A percentile compares a stretch with the other conserved stretches of the same genome.
Conservation (phyloP, 805 yeast genomes). For the Myxozyma neotropica region DNA sequence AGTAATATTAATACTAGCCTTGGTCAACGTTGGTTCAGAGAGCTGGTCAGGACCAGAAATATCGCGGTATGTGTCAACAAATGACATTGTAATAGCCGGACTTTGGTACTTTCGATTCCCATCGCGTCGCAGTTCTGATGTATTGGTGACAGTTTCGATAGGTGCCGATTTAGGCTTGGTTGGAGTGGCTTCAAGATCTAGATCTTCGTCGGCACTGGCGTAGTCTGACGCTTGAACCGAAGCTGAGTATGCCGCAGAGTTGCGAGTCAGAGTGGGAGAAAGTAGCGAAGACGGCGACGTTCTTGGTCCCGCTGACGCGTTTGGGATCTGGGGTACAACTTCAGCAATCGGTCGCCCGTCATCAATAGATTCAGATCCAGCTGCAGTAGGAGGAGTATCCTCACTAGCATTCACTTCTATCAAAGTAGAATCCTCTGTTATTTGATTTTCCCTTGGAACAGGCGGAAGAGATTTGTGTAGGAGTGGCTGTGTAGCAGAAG, state of each 20-base stretch:
- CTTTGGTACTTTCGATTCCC: neutral
- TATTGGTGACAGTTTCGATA: neutral
- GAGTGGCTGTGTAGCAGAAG: neutral
- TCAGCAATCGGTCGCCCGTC: constrained; percentile 1
- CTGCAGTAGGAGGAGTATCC: neutral
- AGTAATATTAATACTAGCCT: too few species aligned
- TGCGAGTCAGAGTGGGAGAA: neutral
- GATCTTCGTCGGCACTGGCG: constrained; percentile 15
- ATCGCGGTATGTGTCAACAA: constrained; percentile 7
- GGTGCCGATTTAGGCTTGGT: neutral
- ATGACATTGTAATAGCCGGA: constrained; percentile 2
- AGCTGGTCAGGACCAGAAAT: too few species aligned
- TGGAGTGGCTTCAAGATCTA: neutral
- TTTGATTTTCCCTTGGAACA: neutral
- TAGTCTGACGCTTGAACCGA: constrained; percentile 7
- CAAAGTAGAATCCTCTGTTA: too few species aligned
- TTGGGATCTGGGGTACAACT: neutral
- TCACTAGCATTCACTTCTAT: neutral
- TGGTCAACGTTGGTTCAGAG: too few species aligned
- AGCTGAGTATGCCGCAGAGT: neutral
- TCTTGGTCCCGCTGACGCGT: neutral
- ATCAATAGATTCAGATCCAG: neutral
- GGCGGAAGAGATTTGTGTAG: constrained; percentile 9
- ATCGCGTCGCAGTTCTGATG: neutral
- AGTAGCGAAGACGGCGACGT: neutral